phyloP scores from a whole-genome alignment of 2,329 filamentous ascomycete species.

The Bertia moriformis region DNA sequence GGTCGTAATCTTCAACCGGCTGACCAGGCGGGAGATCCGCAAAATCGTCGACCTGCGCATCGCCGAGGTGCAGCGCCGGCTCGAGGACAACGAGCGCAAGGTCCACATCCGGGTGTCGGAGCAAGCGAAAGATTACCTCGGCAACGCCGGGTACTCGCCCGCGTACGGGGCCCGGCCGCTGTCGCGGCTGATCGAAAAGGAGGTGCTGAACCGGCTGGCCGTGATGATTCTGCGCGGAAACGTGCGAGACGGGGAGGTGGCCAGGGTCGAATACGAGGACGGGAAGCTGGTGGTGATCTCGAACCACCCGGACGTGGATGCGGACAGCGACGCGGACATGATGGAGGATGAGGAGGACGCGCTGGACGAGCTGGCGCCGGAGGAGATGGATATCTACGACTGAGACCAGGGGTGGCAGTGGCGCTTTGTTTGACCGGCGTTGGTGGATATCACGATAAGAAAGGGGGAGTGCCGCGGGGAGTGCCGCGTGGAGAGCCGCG shows the following conservation, averaged over 20 bases:
- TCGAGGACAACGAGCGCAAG: constrained; percentile 72
- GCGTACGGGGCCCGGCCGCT: constrained; percentile 87
- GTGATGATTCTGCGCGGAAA: constrained; percentile 77
- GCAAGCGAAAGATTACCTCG: constrained; percentile 85
- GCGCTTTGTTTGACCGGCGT: too few species aligned
- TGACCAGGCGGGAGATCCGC: constrained; percentile 78
- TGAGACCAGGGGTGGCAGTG: background rate
- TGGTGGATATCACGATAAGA: too few species aligned
- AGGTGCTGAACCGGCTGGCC: constrained; percentile 84
- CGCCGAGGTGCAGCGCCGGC: constrained; percentile 75
- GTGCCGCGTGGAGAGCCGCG: too few species aligned
- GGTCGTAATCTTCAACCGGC: constrained; percentile 94
- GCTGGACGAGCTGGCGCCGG: constrained; percentile 49
- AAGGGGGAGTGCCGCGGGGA: too few species aligned
- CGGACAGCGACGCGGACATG: constrained; percentile 36
- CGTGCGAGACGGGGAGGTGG: constrained; percentile 72
- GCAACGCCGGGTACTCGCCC: constrained; percentile 80
- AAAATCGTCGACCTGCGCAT: constrained; percentile 89
- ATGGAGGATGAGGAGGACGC: constrained; percentile 62
- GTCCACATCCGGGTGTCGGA: constrained; percentile 70
- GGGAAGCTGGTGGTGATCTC: constrained; percentile 68
- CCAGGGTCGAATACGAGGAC: constrained; percentile 64
- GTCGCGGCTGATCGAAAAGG: constrained; percentile 83
- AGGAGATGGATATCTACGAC: constrained; percentile 40
- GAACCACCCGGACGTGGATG: constrained; percentile 61